Percentiles rank a stretch among this genome's conserved stretches.
phyloP scores from a whole-genome alignment of 768 basidiomycete genomes.

The Dentipellis sp. region DNA sequence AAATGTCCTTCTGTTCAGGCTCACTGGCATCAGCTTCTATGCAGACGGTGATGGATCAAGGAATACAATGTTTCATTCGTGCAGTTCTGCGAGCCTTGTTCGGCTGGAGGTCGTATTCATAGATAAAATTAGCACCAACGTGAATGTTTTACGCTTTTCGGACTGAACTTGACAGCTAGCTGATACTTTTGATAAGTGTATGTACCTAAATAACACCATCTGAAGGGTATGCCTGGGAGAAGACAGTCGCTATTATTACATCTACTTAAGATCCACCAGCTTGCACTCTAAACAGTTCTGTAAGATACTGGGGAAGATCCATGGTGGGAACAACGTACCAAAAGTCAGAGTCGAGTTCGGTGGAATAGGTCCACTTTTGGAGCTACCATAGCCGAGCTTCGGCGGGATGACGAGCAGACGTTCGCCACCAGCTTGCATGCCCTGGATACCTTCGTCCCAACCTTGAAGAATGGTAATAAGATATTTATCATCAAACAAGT shows the following conservation, averaged over 20 bases:
- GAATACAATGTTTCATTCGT: too few relatives aligned
- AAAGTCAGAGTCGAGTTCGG: slow-evolving; percentile 75
- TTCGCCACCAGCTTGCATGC: slow-evolving; percentile 91
- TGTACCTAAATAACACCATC: too few relatives aligned
- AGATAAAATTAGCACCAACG: too few relatives aligned
- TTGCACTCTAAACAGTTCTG: slow-evolving; percentile 48
- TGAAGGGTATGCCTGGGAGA: too few relatives aligned
- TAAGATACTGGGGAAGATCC: slow-evolving; percentile 1
- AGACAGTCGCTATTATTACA: neutral
- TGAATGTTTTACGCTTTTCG: too few relatives aligned
- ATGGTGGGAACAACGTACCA: slow-evolving; percentile 37
- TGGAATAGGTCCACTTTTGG: slow-evolving; percentile 58
- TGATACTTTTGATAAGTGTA: too few relatives aligned
- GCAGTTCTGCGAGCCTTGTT: too few relatives aligned
- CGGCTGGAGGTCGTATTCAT: too few relatives aligned
- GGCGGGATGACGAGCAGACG: slow-evolving; percentile 71
- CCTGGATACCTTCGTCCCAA: slow-evolving; percentile 88
- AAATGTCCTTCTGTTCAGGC: too few relatives aligned
- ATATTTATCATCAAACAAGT: neutral
- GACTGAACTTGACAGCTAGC: too few relatives aligned
- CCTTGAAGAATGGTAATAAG: slow-evolving; percentile 28
- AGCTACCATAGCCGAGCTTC: slow-evolving; percentile 61
- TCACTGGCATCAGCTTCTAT: too few relatives aligned
- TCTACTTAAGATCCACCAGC: slow-evolving; percentile 56
- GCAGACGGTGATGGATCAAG: too few relatives aligned